Base-by-base conservation (phyloP, 2,329 filamentous ascomycete genomes). In the Pestalotiopsis fici region DNA sequence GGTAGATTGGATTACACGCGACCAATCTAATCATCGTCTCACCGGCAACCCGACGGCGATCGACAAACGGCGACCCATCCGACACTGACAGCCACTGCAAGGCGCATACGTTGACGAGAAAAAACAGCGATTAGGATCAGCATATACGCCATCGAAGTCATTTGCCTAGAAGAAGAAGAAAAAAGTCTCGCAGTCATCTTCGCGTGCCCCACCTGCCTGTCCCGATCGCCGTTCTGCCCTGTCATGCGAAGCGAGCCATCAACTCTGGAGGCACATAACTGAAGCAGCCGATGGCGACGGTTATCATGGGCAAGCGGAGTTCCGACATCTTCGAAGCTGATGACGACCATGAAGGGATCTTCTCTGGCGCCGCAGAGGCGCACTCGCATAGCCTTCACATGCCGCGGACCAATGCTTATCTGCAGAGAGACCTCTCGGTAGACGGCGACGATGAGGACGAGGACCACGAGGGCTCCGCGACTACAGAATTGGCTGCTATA, bases 401-500 rank as follows among this genome's bases (percentile, higher is more conserved):
- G 63, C 67, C 74, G 28, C 72, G 74, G 66, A 65, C n/a, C 31
- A 74, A 74, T 59, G 27, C 70, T 31, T 77, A 77, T 67, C 54
- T 74, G 31, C 70, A 75, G 62, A 71, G 73, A 65, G 73, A 76
- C 1, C 70, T 74, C 59, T 65, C 75, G 3, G 65, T 73, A 56
- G 71, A 76, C 60, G 69, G 70, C 27, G 66, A 69, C 54, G 75
- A 76, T 15, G 74, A 74, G 3, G 69, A 76, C 64, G 74, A 35
- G 31, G 31, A 78, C 50, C 78, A 81, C 39, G 80, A 81, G 54
- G 78, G 77, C 35, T 79, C 78, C 18, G 81, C 81, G n/a, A 77
- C 78, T 6, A 78, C 79, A 64, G 82, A 83, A 69, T 72, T 83
- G 59, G 78, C 81, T 43, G 81, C 81, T 35, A 83, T 83, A 67